phyloP scores from a whole-genome alignment of 78 protist genomes.

The Pelomyxa schiedti region DNA sequence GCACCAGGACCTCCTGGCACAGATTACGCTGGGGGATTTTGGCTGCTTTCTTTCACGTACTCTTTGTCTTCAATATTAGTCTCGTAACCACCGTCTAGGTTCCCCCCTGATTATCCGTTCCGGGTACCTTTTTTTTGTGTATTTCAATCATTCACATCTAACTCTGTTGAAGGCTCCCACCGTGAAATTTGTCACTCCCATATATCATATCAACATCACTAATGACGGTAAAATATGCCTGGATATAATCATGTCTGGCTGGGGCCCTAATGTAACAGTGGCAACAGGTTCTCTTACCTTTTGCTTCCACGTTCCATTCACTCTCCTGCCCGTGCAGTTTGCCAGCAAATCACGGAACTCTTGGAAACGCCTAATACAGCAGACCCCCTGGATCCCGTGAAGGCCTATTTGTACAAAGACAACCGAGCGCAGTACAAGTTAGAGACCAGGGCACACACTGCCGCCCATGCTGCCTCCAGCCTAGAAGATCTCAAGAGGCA shows the following conservation, averaged over 20 bases:
- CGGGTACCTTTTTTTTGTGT: no score
- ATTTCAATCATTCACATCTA: no score
- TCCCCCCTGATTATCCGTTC: conserved; percentile 73
- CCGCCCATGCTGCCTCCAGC: no score
- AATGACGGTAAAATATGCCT: conserved; percentile 80
- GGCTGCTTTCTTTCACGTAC: conserved; percentile 2
- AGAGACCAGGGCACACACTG: no score
- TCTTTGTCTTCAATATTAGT: conserved; percentile 2
- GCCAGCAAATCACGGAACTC: conserved; percentile 64
- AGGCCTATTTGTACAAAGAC: conserved; percentile 35
- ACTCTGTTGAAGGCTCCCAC: conserved; percentile 64
- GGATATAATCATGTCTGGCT: conserved; percentile 79
- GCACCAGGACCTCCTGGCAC: conserved; percentile 16
- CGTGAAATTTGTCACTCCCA: conserved; percentile 41
- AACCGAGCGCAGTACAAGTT: not conserved
- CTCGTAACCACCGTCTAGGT: conserved; percentile 8
- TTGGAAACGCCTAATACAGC: conserved; percentile 66
- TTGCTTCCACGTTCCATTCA: no score
- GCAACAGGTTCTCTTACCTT: conserved; percentile 64
- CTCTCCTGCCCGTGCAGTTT: no score
- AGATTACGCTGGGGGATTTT: conserved; percentile 24
- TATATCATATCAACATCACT: conserved; percentile 86
- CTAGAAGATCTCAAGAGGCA: no score
- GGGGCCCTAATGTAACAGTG: conserved; percentile 78
- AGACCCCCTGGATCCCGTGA: conserved; percentile 41